These are phyloP conservation scores for Syzygium jambos DNA, from an alignment of 345 rosid genomes.

Conservation along the genomic window DNA sequence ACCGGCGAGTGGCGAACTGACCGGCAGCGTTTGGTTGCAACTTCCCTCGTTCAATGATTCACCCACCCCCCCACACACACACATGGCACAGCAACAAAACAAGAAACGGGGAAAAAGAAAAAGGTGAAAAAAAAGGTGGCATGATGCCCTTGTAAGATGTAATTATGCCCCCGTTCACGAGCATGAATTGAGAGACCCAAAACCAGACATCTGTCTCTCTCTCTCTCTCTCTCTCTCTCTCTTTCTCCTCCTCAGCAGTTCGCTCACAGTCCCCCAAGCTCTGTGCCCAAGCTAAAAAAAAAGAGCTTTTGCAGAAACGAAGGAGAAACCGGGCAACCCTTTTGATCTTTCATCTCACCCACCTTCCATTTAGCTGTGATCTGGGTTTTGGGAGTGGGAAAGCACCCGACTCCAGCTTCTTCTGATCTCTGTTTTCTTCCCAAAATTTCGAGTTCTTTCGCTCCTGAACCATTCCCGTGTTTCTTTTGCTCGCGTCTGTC, in stretches of 20 bases:
- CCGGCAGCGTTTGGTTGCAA: neutral
- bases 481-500: neutral
- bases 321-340: neutral
- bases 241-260: neutral
- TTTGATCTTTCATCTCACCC: neutral
- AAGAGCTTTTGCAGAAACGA: neutral
- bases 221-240: neutral
- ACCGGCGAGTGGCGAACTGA: neutral
- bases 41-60: neutral
- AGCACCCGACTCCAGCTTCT: neutral
- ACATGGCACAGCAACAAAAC: neutral
- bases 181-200: neutral
- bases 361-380: neutral
- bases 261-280: neutral
- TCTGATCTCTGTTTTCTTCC: neutral
- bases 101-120: neutral
- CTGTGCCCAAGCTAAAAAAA: neutral
- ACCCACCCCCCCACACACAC: neutral
- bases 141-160: neutral
- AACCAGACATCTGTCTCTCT: neutral
- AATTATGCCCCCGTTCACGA: neutral
- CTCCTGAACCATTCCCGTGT: neutral
- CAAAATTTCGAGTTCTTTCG: conserved; percentile 29
- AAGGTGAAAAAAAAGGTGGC: neutral
- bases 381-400: neutral